Base-by-base conservation (phyloP, 140 eudicot genomes). In the Bidens hawaiensis region DNA sequence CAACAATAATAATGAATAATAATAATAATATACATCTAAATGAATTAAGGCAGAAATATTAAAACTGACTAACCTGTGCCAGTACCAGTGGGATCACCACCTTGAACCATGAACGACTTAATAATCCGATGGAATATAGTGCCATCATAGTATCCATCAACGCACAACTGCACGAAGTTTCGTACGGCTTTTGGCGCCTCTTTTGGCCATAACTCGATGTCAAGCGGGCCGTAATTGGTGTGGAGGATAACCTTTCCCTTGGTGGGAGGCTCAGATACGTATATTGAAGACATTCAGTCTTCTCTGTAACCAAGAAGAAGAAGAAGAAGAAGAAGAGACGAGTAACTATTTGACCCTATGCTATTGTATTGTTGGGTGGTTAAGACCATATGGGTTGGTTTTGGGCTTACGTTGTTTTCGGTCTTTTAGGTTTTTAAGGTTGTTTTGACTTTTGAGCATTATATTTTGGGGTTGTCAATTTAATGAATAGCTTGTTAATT, bases 181-280 rank as follows among this genome's bases (percentile, higher is more conserved):
- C 96, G 60, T 1, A 82, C 96, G 56, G 97, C 97, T 67, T 90
- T 90, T 0, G 97, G 97, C 5, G 97, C 94, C 78, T 90, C 97
- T 67, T 90, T 90, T 1, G 97, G 96, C 97, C 97, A 90, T 9
- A 90, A 79, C 72, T 90, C 97, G 48, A 90, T 82, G 81, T 90
- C 97, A 24, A 90, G 48, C 3, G 97, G 83, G 0, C 97, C 96
- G 71, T 90, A 78, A 45, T 79, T 84, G 57, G 97, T 90, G 49
- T 78, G 81, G 23, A 90, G 30, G 9, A 87, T 42, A 60, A 90
- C 85, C 77, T 90, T 90, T 34, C 97, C 97, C 79, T 82, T 87
- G 60, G 96, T 87, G 65, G 97, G 96, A 10, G 97, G 97, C 81
- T 90, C 97, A 46, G 87, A 79, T 18, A 90, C 96, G 60, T 90